These are phyloP conservation scores for Orbilia blumenaviensis DNA, from an alignment of 2,329 filamentous ascomycete genomes.

Conservation along the genomic window DNA sequence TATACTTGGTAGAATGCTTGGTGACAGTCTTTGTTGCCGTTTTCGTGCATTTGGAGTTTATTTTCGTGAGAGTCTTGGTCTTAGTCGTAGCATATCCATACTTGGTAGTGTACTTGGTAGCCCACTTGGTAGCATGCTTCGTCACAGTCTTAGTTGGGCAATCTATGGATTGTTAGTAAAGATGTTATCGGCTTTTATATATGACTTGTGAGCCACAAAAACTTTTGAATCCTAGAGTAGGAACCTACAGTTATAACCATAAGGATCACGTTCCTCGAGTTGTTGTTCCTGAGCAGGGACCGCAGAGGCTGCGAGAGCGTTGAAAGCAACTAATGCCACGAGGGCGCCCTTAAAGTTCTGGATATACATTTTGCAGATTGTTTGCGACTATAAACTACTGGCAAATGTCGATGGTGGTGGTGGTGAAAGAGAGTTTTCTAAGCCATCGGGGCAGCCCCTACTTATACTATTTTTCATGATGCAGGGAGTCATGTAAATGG, in stretches of 20 bases:
- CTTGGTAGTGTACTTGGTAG: slow-evolving; percentile 1
- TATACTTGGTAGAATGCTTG: background rate
- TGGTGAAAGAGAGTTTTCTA: background rate
- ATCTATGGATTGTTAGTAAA: no score
- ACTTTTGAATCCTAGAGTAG: background rate
- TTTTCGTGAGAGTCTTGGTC: slow-evolving; percentile 1
- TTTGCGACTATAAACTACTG: background rate
- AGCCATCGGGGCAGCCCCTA: background rate
- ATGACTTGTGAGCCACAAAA: no score
- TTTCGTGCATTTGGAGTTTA: slow-evolving; percentile 11
- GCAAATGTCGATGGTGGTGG: background rate
- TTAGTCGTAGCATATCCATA: background rate
- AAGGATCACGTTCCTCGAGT: background rate
- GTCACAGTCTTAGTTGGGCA: background rate
- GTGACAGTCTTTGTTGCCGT: background rate
- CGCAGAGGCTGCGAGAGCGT: background rate
- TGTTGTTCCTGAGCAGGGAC: background rate
- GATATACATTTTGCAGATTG: background rate
- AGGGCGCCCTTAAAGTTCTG: background rate
- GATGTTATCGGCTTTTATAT: no score
- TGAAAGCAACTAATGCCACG: slow-evolving; percentile 6
- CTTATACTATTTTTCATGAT: background rate
- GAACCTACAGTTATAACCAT: background rate
- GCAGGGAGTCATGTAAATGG: background rate
- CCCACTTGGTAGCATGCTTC: background rate